Evolutionary conservation across 345 rosid species (phyloP).

Genomic region (Euphorbia peplus): DNA sequence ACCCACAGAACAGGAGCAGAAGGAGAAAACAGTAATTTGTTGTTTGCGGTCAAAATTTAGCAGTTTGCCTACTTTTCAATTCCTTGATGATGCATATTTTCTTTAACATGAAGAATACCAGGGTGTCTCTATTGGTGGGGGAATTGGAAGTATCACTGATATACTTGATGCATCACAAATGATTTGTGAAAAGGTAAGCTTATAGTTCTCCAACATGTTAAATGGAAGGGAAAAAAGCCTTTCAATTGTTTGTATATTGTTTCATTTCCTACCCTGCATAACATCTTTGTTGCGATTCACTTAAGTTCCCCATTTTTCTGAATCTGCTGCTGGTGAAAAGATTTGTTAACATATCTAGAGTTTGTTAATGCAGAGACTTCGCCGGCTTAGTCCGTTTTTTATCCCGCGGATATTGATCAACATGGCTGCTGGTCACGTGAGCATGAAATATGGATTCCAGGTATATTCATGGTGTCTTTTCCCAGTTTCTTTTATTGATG

Average conservation of each 20-base stretch:
- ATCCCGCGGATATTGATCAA: conserved; percentile 88
- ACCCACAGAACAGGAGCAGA: conserved; percentile 62
- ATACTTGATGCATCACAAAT: conserved; percentile 76
- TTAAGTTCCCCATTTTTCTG: background rate
- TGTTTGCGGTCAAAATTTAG: background rate
- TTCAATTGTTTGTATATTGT: background rate
- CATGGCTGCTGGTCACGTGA: conserved; percentile 97
- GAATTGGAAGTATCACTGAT: conserved; percentile 89
- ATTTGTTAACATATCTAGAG: conserved; percentile 7
- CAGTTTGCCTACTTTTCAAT: background rate
- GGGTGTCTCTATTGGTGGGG: conserved; percentile 98
- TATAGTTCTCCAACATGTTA: conserved; percentile 14
- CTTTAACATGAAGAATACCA: conserved; percentile 41
- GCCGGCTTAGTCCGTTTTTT: conserved; percentile 92
- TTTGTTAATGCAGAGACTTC: conserved; percentile 60
- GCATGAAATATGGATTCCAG: conserved; percentile 96
- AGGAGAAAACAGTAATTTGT: conserved; percentile 66
- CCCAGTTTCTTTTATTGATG: background rate
- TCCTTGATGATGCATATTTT: conserved; percentile 20
- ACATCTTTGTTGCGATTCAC: background rate
- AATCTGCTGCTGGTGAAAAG: conserved; percentile 18
- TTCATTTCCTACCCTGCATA: background rate
- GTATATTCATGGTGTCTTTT: conserved; percentile 30
- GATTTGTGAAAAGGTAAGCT: conserved; percentile 77
- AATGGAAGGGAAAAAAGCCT: background rate